Evolutionary conservation across 176 grass and related monocot species (phyloP).

Genomic region (Alloteropsis semialata): DNA sequence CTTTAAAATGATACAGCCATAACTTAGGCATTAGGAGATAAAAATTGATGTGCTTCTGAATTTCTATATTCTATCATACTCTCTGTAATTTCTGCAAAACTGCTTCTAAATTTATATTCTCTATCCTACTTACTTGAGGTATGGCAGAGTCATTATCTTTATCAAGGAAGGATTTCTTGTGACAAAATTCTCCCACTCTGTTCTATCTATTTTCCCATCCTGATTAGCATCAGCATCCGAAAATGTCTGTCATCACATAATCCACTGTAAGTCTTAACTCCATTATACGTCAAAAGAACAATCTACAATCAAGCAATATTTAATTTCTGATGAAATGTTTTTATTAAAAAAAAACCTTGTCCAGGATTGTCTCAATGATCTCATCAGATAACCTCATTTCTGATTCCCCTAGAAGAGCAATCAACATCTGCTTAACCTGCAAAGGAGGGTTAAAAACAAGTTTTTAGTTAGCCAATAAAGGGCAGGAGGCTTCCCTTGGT

Average conservation of each 20-base stretch:
- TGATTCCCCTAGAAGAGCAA: conserved; percentile 91
- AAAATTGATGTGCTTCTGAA: not conserved
- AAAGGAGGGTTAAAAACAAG: conserved; percentile 23
- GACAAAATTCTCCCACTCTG: conserved; percentile 90
- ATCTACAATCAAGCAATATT: not conserved
- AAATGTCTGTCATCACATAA: conserved; percentile 70
- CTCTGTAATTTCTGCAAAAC: conserved; percentile 7
- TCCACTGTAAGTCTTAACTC: conserved; percentile 18
- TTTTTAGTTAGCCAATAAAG: conserved; percentile 2
- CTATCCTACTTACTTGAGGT: conserved; percentile 73
- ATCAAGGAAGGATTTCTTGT: conserved; percentile 83
- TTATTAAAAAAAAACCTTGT: conserved; percentile 71
- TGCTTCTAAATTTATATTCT: conserved; percentile 2
- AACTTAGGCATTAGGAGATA: not conserved
- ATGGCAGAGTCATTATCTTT: conserved; percentile 98
- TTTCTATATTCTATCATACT: conserved; percentile 29
- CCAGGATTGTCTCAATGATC: conserved; percentile 82
- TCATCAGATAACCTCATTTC: conserved; percentile 95
- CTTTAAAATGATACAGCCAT: not conserved
- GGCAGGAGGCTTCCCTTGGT: not conserved
- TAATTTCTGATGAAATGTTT: conserved; percentile 25
- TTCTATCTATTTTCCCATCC: conserved; percentile 94
- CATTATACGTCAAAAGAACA: conserved; percentile 8
- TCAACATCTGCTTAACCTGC: conserved; percentile 98
- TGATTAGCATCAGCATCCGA: conserved; percentile 81